These are phyloP conservation scores for Citrus unshiu DNA, from an alignment of 345 rosid genomes.

Conservation along the genomic window DNA sequence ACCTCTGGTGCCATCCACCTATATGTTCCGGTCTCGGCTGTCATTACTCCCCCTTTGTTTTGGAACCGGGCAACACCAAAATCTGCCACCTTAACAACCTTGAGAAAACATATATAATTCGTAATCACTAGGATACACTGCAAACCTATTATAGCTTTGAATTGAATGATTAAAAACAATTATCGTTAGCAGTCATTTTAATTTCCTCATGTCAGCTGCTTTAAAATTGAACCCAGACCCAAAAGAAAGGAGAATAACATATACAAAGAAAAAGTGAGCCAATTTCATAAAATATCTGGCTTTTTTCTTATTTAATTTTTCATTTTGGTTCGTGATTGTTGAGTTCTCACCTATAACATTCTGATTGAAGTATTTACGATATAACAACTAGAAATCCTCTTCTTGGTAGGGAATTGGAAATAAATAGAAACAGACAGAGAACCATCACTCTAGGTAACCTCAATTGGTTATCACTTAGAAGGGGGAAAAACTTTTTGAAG, in stretches of 20 bases:
- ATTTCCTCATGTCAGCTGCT: neutral
- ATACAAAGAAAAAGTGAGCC: neutral
- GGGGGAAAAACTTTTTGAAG: neutral
- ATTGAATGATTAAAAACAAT: neutral
- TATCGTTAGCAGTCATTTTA: neutral
- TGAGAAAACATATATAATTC: slow-evolving; percentile 16
- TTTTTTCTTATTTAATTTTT: neutral
- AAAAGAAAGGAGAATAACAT: neutral
- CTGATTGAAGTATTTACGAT: too few relatives aligned
- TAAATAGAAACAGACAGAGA: neutral
- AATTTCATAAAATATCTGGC: neutral
- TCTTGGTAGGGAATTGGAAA: neutral
- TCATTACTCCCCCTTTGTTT: slow-evolving; percentile 65
- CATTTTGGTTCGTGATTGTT: neutral
- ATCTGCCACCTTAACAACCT: slow-evolving; percentile 81
- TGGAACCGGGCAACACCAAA: slow-evolving; percentile 81
- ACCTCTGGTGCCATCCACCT: slow-evolving; percentile 97
- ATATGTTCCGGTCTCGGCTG: slow-evolving; percentile 82
- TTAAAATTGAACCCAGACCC: neutral
- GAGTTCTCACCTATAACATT: neutral
- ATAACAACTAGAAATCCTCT: too few relatives aligned
- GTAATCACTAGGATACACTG: neutral
- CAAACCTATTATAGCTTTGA: neutral
- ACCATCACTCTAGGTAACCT: neutral
- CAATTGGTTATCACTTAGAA: neutral